These are phyloP conservation scores for Venturia effusa DNA, from an alignment of 2,329 filamentous ascomycete genomes.

Conservation along the genomic window DNA sequence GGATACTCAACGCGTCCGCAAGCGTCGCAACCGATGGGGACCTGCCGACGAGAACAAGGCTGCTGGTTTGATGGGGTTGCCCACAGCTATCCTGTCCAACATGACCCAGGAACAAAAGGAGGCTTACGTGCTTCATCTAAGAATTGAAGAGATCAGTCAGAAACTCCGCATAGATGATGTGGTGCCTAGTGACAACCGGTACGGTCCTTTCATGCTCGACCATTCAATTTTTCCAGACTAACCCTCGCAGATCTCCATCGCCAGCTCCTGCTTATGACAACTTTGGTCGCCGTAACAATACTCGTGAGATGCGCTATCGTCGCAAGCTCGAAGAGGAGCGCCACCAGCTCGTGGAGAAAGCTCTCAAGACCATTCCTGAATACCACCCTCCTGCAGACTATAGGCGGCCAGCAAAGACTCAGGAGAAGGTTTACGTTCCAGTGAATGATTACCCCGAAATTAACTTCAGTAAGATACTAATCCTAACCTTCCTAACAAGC, in stretches of 20 bases:
- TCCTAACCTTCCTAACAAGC: slow-evolving; percentile 50
- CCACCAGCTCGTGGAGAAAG: slow-evolving; percentile 96
- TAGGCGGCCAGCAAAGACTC: slow-evolving; percentile 96
- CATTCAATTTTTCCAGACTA: slow-evolving; percentile 14
- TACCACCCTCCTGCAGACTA: slow-evolving; percentile 98
- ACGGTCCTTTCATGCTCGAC: slow-evolving; percentile 27
- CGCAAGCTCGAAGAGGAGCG: slow-evolving; percentile 98
- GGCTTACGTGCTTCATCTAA: slow-evolving; percentile 89
- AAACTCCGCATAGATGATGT: slow-evolving; percentile 99
- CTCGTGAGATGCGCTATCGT: slow-evolving; percentile 94
- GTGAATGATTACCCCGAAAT: slow-evolving; percentile 99
- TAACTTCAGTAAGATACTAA: slow-evolving; percentile 99
- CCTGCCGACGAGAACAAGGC: slow-evolving; percentile 98
- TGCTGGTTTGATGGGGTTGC: slow-evolving; percentile 91
- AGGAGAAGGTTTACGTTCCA: slow-evolving; percentile 99
- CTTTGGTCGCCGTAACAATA: slow-evolving; percentile 98
- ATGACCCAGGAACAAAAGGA: slow-evolving; percentile 99
- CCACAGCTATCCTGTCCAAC: slow-evolving; percentile 89
- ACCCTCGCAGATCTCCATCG: slow-evolving; percentile 66
- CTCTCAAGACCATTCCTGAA: slow-evolving; percentile 99
- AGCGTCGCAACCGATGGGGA: slow-evolving; percentile 98
- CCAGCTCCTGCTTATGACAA: slow-evolving; percentile 97
- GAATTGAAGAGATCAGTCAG: slow-evolving; percentile 98
- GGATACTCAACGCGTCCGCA: slow-evolving; percentile 79
- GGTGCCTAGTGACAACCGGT: slow-evolving; percentile 93